phyloP scores from a whole-genome alignment of 768 basidiomycete species.

The Suillus americanus region DNA sequence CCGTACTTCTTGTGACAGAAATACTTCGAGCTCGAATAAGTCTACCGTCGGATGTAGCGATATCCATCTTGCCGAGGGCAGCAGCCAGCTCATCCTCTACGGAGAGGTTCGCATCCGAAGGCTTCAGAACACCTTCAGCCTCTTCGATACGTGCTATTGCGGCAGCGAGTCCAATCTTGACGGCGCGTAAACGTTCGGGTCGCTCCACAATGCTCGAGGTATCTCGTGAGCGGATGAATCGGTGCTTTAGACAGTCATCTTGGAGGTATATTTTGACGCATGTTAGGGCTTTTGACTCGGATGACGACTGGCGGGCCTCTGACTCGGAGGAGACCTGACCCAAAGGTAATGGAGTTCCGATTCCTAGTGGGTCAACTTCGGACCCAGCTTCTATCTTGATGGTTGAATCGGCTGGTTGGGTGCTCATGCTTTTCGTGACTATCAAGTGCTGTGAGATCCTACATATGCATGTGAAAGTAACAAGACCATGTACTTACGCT shows the following conservation, averaged over 20 bases:
- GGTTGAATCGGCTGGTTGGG: background rate
- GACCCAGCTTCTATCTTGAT: too few species aligned
- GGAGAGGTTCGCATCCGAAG: background rate
- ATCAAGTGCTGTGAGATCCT: background rate
- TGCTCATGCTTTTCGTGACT: background rate
- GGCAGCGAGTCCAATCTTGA: constrained; percentile 79
- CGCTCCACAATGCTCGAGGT: constrained; percentile 82
- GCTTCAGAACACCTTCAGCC: background rate
- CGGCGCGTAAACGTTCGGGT: constrained; percentile 84
- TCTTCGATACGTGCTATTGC: constrained; percentile 73
- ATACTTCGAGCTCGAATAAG: constrained; percentile 19
- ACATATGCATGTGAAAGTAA: background rate
- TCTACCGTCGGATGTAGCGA: constrained; percentile 29
- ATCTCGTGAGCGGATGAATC: constrained; percentile 76
- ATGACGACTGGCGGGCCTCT: background rate
- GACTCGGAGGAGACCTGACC: background rate
- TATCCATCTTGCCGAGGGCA: constrained; percentile 46
- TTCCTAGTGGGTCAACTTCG: background rate
- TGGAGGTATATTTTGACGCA: constrained; percentile 48
- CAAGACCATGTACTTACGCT: background rate
- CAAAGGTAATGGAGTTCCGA: background rate
- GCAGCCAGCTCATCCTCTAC: constrained; percentile 42
- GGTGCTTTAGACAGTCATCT: constrained; percentile 70
- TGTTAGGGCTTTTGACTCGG: background rate
- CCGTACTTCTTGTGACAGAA: constrained; percentile 48